Base-by-base conservation (phyloP, 2,329 filamentous ascomycete genomes). In the Fusarium brevicatenulatum region DNA sequence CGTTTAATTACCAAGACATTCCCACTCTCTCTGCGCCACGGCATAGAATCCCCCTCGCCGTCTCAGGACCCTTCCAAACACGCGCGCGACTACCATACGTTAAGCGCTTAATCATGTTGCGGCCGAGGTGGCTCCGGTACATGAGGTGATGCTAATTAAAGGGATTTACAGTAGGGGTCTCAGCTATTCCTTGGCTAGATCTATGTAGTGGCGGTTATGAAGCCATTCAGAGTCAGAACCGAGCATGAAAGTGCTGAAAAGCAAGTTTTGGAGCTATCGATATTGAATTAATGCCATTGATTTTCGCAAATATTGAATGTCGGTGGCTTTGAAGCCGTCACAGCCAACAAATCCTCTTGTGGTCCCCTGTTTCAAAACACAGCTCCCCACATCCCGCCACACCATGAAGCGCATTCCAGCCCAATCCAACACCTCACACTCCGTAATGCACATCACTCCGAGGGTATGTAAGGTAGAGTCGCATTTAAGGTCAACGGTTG, bases 61-160 rank as follows among this genome's bases (percentile, higher is more conserved):
- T 65, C 71, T 74, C 63, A 76, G 60, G 55, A 62, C 55, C 49
- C 53, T 47, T 43, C 36, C 7, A 74, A 74, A 76, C 73, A 75
- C 73, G 66, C 74, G 74, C 74, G 74, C 74, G 74, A 76, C 70
- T 63, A 75, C 40, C 19, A 39, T 50, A 9, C n/a, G 12, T 39
- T 42, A 61, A 70, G 70, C 70, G 70, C 70, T 67, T 55, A 44
- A 30, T 16, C 36, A 37, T 19, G 49, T 23, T 50, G 36, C 23
- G 39, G 32, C 57, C 28, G 46, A 54, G 34, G 19, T 65, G 39
- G 57, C 11, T 46, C 58, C 28, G 47, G 34, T 43, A 36, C n/a
- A 11, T 43, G 23, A 36, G 34, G 40, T 40, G 43, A 36, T 28
- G 58, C 54, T 53, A 59, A 66, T 52, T 59, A 55, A 49, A 40